Evolutionary conservation across 495 filamentous ascomycete genomes (phyloP), one percentile per base, ranked within the genome.

Genomic region (Aspergillus steynii): DNA sequence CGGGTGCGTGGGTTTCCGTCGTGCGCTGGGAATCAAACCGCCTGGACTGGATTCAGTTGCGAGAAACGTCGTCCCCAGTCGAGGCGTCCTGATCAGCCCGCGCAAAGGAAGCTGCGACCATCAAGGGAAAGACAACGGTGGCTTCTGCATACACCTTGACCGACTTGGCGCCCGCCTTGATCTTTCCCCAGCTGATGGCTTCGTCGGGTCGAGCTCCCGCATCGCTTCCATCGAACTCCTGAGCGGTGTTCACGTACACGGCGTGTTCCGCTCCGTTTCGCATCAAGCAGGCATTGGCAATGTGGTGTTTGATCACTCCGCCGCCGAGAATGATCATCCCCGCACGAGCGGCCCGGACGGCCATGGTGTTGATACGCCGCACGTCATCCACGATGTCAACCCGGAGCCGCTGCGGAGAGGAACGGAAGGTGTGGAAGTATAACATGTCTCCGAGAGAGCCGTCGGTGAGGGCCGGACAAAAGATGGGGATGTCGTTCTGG

Each of bases 141-240:
- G 95, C 95, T 68, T 99, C 95, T 14, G 90, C 86, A 64, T 95
- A 96, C 2, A 99, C 92, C 85, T 98, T 97, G 55, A 97, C 93
- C 58, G 88, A 88, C 59, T 92, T 85, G 0, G 84, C 96, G 47
- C 89, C 90, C 26, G 85, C 79, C 72, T 93, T 96, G 74, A 99
- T 97, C 82, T 99, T 98, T 4, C 95, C 95, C 95, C 96, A 99
- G 65, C 91, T 96, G 14, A 99, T 91, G 0, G 95, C 95, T 76
- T 99, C 95, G 66, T 98, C 95, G 6, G 96, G 96, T 52, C 96
- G 82, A 2, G 96, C 95, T 0, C 96, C 95, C 2, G 96, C 94
- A 82, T 99, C 96, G 62, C 91, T 96, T 0, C 95, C 96, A 73
- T 99, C 95, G 72, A 97, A 98, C 71, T 99, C 96, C 73, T 95